Evolutionary conservation across 139 green algal genomes (phyloP).

Genomic region (Tetraselmis striata): DNA sequence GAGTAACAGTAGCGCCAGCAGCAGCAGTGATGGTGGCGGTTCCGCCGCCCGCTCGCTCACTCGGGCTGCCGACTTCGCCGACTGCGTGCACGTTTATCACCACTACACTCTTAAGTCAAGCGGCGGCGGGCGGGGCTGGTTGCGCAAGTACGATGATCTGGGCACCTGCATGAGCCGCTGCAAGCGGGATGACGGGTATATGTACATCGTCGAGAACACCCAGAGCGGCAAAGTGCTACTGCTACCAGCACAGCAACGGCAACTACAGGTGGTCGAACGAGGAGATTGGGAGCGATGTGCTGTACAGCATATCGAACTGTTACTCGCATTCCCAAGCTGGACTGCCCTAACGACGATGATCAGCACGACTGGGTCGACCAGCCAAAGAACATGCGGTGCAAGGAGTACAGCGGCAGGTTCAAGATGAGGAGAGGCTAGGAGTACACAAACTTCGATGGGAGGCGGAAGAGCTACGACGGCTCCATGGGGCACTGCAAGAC

Average conservation of each 20-base stretch:
- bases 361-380: neutral
- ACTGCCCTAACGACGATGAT: neutral
- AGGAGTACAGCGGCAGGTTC: neutral
- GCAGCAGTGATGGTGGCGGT: no score
- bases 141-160: neutral
- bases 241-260: neutral
- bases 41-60: no score
- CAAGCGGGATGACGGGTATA: neutral
- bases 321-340: neutral
- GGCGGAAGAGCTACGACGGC: neutral
- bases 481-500: neutral
- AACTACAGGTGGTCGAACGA: neutral
- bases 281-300: neutral
- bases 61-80: neutral
- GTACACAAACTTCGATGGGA: neutral
- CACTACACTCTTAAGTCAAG: neutral
- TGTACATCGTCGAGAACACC: neutral
- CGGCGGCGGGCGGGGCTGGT: neutral
- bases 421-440: neutral
- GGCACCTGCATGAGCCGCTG: neutral
- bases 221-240: neutral
- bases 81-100: no score
- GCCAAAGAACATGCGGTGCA: neutral
- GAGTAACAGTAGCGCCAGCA: neutral
- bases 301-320: neutral